A percentile compares a stretch with the other conserved stretches of the same genome.
phyloP scores from a whole-genome alignment of 495 filamentous ascomycete genomes.

The Rostrohypoxylon terebratum region DNA sequence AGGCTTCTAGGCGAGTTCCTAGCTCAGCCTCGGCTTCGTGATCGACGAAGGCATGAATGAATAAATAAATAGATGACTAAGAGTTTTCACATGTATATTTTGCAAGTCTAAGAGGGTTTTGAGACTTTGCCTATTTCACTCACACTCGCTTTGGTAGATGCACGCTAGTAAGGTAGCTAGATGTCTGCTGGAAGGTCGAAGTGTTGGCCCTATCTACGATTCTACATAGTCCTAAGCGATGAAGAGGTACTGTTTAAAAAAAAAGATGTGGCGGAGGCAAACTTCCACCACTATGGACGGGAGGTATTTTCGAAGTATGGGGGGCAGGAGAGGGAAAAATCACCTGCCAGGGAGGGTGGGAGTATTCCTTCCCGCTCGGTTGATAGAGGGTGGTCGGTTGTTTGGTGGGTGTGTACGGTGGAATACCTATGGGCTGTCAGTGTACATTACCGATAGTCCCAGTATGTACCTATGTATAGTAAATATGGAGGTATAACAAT shows the following conservation, averaged over 20 bases:
- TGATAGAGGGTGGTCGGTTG: slow-evolving; percentile 24
- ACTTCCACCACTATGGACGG: slow-evolving; percentile 36
- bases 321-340: slow-evolving; percentile 30
- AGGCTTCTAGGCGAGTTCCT: neutral
- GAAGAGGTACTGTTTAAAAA: slow-evolving; percentile 33
- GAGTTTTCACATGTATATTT: neutral
- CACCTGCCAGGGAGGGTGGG: slow-evolving; percentile 23
- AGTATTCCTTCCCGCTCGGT: slow-evolving; percentile 40
- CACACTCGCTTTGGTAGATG: slow-evolving; percentile 15
- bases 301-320: slow-evolving; percentile 36
- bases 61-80: neutral
- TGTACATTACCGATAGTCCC: neutral
- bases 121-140: neutral
- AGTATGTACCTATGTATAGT: neutral
- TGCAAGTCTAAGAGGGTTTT: neutral
- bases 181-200: slow-evolving; percentile 32
- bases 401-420: slow-evolving; percentile 18
- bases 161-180: slow-evolving; percentile 18
- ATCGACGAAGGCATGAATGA: neutral
- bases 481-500: slow-evolving; percentile 18
- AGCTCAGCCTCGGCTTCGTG: neutral
- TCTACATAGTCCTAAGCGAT: slow-evolving; percentile 30
- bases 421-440: neutral
- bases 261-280: slow-evolving; percentile 45
- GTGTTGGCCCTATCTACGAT: slow-evolving; percentile 18